A percentile compares a stretch with the other conserved stretches of the same genome.
Evolutionary conservation across 139 green algal genomes (phyloP).

Genomic region (Chlorella vulgaris): DNA sequence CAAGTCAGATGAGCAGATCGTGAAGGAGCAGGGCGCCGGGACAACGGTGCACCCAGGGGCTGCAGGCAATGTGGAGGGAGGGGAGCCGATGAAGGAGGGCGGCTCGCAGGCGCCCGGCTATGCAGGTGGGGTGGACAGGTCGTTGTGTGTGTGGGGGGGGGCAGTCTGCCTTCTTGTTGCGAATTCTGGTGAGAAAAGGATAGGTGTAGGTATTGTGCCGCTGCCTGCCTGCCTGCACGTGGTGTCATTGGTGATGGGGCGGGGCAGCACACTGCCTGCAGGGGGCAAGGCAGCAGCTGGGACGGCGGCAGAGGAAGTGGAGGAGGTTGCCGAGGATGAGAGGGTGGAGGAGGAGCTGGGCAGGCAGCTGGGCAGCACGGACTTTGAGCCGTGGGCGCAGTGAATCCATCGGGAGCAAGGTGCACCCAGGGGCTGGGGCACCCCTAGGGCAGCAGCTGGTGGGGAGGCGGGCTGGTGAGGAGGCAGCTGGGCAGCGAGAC

Average conservation of each 20-base stretch:
- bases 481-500: too few species aligned
- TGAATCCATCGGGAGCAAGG: background rate
- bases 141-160: background rate
- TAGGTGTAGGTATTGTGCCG: too few species aligned
- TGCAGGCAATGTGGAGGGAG: conserved; percentile 16
- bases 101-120: background rate
- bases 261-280: background rate
- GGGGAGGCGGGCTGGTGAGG: too few species aligned
- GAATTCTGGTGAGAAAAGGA: too few species aligned
- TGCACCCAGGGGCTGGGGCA: too few species aligned
- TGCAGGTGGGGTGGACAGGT: conserved; percentile 12
- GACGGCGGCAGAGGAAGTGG: background rate
- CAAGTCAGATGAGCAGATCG: conserved; percentile 24
- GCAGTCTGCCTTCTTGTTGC: too few species aligned
- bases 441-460: too few species aligned
- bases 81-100: background rate
- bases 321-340: conserved; percentile 20
- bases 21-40: conserved; percentile 28
- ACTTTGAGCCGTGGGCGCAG: conserved; percentile 21
- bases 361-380: background rate
- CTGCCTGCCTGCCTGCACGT: background rate
- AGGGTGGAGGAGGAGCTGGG: conserved; percentile 7
- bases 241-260: too few species aligned
- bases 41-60: background rate
- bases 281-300: background rate